Evolutionary conservation across 495 filamentous ascomycete species (phyloP), one percentile per base, ranked within the genome.

Genomic region (Aspergillus saccharolyticus): DNA sequence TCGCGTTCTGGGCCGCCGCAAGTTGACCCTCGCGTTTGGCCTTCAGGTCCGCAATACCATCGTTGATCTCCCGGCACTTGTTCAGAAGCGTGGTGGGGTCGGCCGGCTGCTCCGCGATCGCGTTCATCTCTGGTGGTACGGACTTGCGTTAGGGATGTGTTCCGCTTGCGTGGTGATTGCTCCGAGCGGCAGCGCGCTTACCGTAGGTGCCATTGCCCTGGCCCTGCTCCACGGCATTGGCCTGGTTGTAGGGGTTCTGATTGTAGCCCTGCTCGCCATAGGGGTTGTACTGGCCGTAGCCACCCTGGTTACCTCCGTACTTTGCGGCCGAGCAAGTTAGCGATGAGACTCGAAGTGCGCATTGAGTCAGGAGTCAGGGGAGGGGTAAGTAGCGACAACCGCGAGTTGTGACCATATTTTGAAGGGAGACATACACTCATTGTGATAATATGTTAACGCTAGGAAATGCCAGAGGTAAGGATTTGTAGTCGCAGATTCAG

Each of bases 51-150:
- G 53, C 45, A 60, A 97, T 88, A 39, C 83, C 87, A 50, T 80
- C 78, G 71, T 88, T 85, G 72, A 96, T 86, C 43, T 87, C 83
- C 19, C 81, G 78, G 75, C 90, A 90, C 67, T 95, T 88, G 72
- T 94, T 88, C 47, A 97, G 80, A 63, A 95, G 85, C 43, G 82
- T 80, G 64, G 86, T 90, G 20, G 89, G 83, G 59, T 86, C 85
- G 55, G 73, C 70, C 56, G 74, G 71, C 46, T 72, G 67, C 18
- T 73, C 64, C 22, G 19, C 47, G 17, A 33, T 14, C 10, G 52
- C 12, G 17, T 48, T 33, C 58, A 61, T 56, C 17, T 56, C 58
- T 61, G 30, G 14, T 17, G 4, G 18, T 24, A 15, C 12, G 20
- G 12, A 30, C 3, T 17, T 28, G 4, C 19, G 47, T 52, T 22